Conservation (phyloP, 257 asterid genomes). For the Nicotiana undulata region DNA sequence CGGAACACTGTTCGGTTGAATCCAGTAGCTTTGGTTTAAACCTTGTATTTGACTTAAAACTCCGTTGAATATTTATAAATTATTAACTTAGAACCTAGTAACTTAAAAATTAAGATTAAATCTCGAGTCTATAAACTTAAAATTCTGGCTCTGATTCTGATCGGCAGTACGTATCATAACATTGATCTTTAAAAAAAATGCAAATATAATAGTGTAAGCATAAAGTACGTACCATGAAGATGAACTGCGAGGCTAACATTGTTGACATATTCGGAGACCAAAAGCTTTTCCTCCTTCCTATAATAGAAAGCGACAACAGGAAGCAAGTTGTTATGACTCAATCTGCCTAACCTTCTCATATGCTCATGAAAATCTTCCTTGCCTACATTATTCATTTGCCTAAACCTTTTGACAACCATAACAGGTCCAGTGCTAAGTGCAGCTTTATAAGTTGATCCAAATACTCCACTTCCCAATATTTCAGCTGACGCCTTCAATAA, state of each 20-base stretch:
- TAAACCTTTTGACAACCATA: slow-evolving; percentile 80
- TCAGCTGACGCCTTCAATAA: slow-evolving; percentile 85
- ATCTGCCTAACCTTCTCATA: slow-evolving; percentile 76
- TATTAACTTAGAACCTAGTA: too few relatives aligned
- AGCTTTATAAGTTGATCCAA: slow-evolving; percentile 83
- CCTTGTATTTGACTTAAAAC: too few relatives aligned
- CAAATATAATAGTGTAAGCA: too few relatives aligned
- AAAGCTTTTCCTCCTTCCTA: slow-evolving; percentile 89
- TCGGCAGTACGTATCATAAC: background rate
- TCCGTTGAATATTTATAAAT: too few relatives aligned
- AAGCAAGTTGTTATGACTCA: slow-evolving; percentile 61
- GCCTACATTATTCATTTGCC: slow-evolving; percentile 71
- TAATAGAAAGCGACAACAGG: slow-evolving; percentile 68
- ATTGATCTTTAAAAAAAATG: too few relatives aligned
- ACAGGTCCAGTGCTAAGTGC: slow-evolving; percentile 29
- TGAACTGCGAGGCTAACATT: slow-evolving; percentile 73
- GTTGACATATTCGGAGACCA: slow-evolving; percentile 42
- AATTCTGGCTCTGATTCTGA: too few relatives aligned
- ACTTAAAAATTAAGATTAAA: too few relatives aligned
- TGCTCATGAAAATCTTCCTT: slow-evolving; percentile 77
- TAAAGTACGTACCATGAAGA: slow-evolving; percentile 54
- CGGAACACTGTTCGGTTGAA: too few relatives aligned
- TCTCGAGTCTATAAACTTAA: too few relatives aligned
- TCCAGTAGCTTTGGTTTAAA: too few relatives aligned
- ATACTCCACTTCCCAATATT: slow-evolving; percentile 73